Percentiles rank a stretch among this genome's conserved stretches.
These are phyloP conservation scores for Protomyces macrosporus DNA, from an alignment of 1,139 yeast species.

Conservation along the genomic window DNA sequence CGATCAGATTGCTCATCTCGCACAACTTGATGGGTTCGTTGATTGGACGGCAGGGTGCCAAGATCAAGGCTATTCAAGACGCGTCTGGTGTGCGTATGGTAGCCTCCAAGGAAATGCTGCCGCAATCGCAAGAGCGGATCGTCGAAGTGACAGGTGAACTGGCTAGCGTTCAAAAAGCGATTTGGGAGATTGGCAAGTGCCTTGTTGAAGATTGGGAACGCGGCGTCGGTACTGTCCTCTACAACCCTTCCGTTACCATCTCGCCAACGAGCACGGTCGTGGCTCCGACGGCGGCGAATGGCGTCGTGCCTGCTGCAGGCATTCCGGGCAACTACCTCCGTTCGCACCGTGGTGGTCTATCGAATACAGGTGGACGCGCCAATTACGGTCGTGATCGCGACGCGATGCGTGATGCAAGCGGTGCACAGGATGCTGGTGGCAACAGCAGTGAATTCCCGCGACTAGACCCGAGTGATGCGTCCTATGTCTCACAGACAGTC, in stretches of 20 bases:
- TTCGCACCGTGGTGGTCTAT: slow-evolving; percentile 13
- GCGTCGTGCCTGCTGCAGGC: slow-evolving; percentile 14
- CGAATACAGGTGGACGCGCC: slow-evolving; percentile 11
- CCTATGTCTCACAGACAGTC: slow-evolving; percentile 41
- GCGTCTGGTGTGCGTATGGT: slow-evolving; percentile 69
- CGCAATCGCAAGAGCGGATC: slow-evolving; percentile 78
- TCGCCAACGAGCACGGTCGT: slow-evolving; percentile 26
- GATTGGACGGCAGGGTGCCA: slow-evolving; percentile 76
- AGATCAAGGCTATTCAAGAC: slow-evolving; percentile 77
- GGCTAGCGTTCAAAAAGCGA: slow-evolving; percentile 54
- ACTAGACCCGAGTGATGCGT: neutral
- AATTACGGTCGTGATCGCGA: neutral
- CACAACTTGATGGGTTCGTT: slow-evolving; percentile 87
- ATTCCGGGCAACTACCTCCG: slow-evolving; percentile 24
- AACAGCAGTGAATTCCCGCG: neutral
- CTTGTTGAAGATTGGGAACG: slow-evolving; percentile 61
- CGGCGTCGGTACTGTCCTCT: slow-evolving; percentile 60
- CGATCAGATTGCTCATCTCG: slow-evolving; percentile 69
- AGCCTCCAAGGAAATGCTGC: slow-evolving; percentile 79
- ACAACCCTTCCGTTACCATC: slow-evolving; percentile 46
- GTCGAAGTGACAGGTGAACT: slow-evolving; percentile 85
- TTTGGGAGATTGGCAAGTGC: slow-evolving; percentile 64
- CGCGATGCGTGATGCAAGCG: neutral
- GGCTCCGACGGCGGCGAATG: slow-evolving; percentile 20
- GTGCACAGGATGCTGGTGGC: neutral